Base-by-base conservation (phyloP, 495 filamentous ascomycete species). In the Tuber indicum region DNA sequence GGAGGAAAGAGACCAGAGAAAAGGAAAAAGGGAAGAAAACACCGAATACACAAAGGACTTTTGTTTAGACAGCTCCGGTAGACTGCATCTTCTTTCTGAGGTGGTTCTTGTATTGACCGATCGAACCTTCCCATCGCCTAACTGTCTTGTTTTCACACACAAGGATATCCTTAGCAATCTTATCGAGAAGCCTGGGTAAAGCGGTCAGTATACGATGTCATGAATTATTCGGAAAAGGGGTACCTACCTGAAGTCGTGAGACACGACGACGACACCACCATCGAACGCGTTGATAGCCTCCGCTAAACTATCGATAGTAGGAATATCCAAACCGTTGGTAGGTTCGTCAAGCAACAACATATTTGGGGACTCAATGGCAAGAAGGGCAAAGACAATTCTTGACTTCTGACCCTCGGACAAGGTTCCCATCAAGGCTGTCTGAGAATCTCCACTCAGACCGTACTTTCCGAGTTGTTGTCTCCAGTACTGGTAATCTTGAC, bases 401-500 rank as follows among this genome's bases (percentile, higher is more conserved):
- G 90, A 92, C 89, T 96, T 97, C 87, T 99, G 96, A 23, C 96
- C 96, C 84, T 99, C 96, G 76, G 96, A 98, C 76, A 99, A 86
- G 19, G 96, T 99, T 74, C 96, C 96, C 89, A 99, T 99, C 81
- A 98, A 88, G 74, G 96, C 94, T 26, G 96, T 99, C 88, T 99
- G 96, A 74, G 93, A 86, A 77, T 97, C 93, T 84, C 96, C 96
- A 44, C 89, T 91, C 72, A 99, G 88, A 84, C 96, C 96, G 83
- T 98, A 99, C 79, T 90, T 89, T 79, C 96, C 96, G 42, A 99
- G 92, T 87, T 96, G 94, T 86, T 98, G 96, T 82, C 96, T 89
- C 96, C 96, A 99, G 88, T 97, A 99, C 87, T 99, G 96, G 89
- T 97, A 97, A 84, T 99, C 96, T 84, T 99, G 96, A 75, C 89